These are phyloP conservation scores for Castanea crenata DNA, from an alignment of 306 rosid species.

Conservation along the genomic window DNA sequence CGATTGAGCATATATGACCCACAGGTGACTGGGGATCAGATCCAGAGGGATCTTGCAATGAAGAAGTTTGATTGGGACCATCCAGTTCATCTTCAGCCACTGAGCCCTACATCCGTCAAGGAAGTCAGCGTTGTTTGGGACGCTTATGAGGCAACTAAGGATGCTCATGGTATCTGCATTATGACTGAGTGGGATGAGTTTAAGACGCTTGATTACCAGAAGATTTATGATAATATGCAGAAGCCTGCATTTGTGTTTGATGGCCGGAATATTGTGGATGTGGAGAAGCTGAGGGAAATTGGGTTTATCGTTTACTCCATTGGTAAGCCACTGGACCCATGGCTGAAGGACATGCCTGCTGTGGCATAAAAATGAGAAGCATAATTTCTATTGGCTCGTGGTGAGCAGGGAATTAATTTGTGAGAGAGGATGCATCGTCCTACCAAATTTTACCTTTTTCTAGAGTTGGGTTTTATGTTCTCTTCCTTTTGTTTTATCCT, in stretches of 20 bases:
- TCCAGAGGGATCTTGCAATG: constrained; percentile 68
- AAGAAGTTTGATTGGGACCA: constrained; percentile 93
- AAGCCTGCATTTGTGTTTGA: constrained; percentile 88
- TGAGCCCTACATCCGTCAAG: constrained; percentile 59
- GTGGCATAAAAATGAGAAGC: constrained; percentile 47
- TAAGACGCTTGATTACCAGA: constrained; percentile 64
- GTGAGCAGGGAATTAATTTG: constrained; percentile 15
- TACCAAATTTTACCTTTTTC: constrained; percentile 17
- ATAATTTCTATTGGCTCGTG: constrained; percentile 13
- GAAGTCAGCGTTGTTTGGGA: constrained; percentile 67
- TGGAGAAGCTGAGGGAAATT: constrained; percentile 62
- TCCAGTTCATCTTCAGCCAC: constrained; percentile 74
- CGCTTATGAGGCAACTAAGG: constrained; percentile 68
- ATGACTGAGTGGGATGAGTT: constrained; percentile 88
- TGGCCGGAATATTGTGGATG: constrained; percentile 69
- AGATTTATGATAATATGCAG: constrained; percentile 64
- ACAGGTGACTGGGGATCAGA: constrained; percentile 73
- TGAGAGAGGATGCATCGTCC: constrained; percentile 28
- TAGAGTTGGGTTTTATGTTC: constrained; percentile 29
- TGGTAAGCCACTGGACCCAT: constrained; percentile 78
- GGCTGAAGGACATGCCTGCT: constrained; percentile 95
- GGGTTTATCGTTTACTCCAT: constrained; percentile 82
- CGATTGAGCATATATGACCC: constrained; percentile 79
- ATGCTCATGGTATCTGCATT: constrained; percentile 70
- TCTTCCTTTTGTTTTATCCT: constrained; percentile 15